Percentiles rank a stretch among this genome's conserved stretches.
These are phyloP conservation scores for Leccinum olivaceopallidum DNA, from an alignment of 768 basidiomycete species.

Conservation along the genomic window DNA sequence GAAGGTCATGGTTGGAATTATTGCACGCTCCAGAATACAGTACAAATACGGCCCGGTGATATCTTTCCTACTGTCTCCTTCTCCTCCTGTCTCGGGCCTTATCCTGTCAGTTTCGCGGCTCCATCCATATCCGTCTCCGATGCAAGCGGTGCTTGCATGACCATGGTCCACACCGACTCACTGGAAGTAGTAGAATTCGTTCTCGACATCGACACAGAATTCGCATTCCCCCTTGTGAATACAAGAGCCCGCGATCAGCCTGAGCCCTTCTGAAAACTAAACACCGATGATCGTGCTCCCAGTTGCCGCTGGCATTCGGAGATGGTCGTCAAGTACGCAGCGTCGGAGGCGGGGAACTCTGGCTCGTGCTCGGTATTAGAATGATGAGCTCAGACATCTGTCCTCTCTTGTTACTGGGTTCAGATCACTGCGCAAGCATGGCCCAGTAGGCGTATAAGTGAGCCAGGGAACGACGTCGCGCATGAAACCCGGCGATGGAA, in stretches of 20 bases:
- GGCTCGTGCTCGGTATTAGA: constrained; percentile 36
- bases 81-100: too few relatives aligned
- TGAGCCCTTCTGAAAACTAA: constrained; percentile 13
- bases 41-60: too few relatives aligned
- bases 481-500: not conserved
- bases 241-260: not conserved
- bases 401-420: constrained; percentile 51
- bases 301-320: not conserved
- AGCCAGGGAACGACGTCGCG: not conserved
- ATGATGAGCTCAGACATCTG: constrained; percentile 71
- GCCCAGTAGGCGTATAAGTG: not conserved
- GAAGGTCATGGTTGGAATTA: too few relatives aligned
- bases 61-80: too few relatives aligned
- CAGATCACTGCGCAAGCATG: not conserved
- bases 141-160: constrained; percentile 35
- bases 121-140: constrained; percentile 5
- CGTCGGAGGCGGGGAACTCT: constrained; percentile 42
- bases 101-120: not conserved
- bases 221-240: not conserved
- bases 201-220: constrained; percentile 1
- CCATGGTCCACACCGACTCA: constrained; percentile 6
- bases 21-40: too few relatives aligned
- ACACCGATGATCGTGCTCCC: not conserved
- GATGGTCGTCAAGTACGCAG: constrained; percentile 48
- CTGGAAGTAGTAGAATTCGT: not conserved